Evolutionary conservation across 345 rosid species (phyloP), one percentile per base, ranked within the genome.

Genomic region (Salix caprea): DNA sequence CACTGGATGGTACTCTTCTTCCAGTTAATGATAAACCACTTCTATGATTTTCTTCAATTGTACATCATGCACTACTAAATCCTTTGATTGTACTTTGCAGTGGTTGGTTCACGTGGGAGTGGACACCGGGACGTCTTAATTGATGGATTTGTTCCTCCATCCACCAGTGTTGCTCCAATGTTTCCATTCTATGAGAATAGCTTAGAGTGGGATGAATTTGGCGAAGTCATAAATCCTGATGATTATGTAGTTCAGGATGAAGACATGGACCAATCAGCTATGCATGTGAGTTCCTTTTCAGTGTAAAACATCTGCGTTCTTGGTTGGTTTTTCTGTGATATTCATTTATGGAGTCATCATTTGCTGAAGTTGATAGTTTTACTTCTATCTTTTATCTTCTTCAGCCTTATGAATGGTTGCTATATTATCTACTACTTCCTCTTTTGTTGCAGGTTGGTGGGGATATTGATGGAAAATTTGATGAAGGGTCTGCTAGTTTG

Each of bases 191-290:
- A 84, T 85, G 96, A 93, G 72, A 90, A 85, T 82, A 80, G 87
- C 75, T 72, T 84, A 70, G 99, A 93, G 73, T 96, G 99, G 99
- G 94, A 92, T 82, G 99, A 96, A 80, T 96, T 90, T 87, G 99
- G 99, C 32, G 99, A 96, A 85, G 89, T 96, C 69, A 89, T 96
- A 75, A 96, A 93, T 83, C 98, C 99, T 54, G 98, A 96, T 85
- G 97, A 96, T 83, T 96, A 96, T 48, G 88, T 91, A 78, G 86
- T 87, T 62, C 92, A 96, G 81, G 99, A 96, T 79, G 94, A 87
- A 73, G 94, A 86, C 85, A 91, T 93, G 91, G 90, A 93, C 84
- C 93, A 83, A 64, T 83, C 85, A 77, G 82, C 89, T 67, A 80
- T 90, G 90, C 88, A 80, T 79, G 98, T 94, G 84, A 78, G 90